Conservation (phyloP, 495 filamentous ascomycete species). For the Lasiosphaeria miniovina region DNA sequence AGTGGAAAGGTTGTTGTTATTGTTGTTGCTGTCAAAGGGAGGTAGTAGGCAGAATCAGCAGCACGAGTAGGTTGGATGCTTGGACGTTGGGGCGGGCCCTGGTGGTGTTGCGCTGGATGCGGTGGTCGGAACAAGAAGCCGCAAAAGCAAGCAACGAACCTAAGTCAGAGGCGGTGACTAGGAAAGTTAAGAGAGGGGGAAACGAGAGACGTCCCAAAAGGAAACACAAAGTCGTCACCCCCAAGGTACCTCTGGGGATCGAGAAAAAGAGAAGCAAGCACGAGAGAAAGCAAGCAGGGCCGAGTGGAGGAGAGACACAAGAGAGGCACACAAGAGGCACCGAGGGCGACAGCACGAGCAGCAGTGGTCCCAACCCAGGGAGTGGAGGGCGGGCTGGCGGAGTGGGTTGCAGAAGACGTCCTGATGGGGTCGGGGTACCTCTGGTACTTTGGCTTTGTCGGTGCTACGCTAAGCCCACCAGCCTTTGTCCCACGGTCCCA, state of each 20-base stretch:
- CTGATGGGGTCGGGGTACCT: slow-evolving; percentile 12
- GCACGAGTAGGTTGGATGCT: no score
- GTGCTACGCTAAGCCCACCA: slow-evolving; percentile 21
- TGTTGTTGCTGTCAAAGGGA: background rate
- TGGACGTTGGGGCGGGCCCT: no score
- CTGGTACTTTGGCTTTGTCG: slow-evolving; percentile 16
- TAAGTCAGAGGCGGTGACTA: background rate
- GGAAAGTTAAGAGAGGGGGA: slow-evolving; percentile 11
- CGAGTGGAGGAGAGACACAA: slow-evolving; percentile 12
- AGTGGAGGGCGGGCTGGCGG: slow-evolving; percentile 12
- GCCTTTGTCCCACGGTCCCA: slow-evolving; percentile 20
- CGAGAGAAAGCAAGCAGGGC: slow-evolving; percentile 3
- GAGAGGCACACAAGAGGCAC: slow-evolving; percentile 20
- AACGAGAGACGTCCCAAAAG: slow-evolving; percentile 4
- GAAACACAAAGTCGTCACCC: slow-evolving; percentile 7
- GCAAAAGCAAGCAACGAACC: background rate
- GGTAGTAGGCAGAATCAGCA: no score
- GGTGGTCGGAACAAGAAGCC: slow-evolving; percentile 1
- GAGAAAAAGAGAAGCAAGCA: slow-evolving; percentile 1
- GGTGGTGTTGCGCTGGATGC: background rate
- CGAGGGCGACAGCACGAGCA: slow-evolving; percentile 18
- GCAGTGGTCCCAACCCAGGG: background rate
- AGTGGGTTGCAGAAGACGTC: slow-evolving; percentile 20
- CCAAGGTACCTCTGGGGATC: slow-evolving; percentile 11
- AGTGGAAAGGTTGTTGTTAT: background rate